Percentiles rank a stretch among this genome's conserved stretches.
Evolutionary conservation across 2,329 filamentous ascomycete genomes (phyloP).

Genomic region (Exserohilum rostratum): DNA sequence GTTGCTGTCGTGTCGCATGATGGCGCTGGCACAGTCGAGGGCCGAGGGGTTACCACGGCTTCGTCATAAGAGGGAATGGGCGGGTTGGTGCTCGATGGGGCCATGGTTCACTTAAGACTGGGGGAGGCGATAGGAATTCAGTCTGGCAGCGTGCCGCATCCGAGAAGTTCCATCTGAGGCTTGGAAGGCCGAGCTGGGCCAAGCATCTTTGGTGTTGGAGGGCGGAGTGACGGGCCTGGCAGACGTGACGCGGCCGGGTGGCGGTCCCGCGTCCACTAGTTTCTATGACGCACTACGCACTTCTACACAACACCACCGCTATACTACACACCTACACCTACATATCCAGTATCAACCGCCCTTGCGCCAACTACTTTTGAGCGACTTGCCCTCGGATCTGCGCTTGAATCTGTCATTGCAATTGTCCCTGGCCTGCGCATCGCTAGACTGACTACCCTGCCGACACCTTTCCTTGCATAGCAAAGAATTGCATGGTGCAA

Average conservation of each 20-base stretch:
- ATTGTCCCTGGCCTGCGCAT: too few relatives aligned
- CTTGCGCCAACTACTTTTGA: too few relatives aligned
- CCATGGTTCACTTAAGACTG: slow-evolving; percentile 3
- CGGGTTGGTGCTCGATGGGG: slow-evolving; percentile 1
- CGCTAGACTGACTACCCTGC: too few relatives aligned
- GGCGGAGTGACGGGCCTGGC: slow-evolving; percentile 5
- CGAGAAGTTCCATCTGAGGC: neutral
- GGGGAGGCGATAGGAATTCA: neutral
- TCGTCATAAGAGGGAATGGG: slow-evolving; percentile 29
- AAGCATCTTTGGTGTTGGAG: slow-evolving; percentile 7
- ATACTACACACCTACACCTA: neutral
- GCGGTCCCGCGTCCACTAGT: neutral
- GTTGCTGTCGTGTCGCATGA: neutral
- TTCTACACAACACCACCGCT: neutral
- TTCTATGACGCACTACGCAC: neutral
- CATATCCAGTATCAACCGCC: neutral
- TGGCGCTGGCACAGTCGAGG: neutral
- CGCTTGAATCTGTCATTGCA: too few relatives aligned
- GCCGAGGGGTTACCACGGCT: slow-evolving; percentile 10
- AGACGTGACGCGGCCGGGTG: slow-evolving; percentile 3
- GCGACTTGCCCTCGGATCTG: too few relatives aligned
- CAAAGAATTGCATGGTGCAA: too few relatives aligned
- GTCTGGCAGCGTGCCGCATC: neutral
- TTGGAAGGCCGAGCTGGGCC: slow-evolving; percentile 3
- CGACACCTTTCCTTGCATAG: too few relatives aligned